Evolutionary conservation across 768 basidiomycete species (phyloP).

Genomic region (Coprinopsis marcescibilis): DNA sequence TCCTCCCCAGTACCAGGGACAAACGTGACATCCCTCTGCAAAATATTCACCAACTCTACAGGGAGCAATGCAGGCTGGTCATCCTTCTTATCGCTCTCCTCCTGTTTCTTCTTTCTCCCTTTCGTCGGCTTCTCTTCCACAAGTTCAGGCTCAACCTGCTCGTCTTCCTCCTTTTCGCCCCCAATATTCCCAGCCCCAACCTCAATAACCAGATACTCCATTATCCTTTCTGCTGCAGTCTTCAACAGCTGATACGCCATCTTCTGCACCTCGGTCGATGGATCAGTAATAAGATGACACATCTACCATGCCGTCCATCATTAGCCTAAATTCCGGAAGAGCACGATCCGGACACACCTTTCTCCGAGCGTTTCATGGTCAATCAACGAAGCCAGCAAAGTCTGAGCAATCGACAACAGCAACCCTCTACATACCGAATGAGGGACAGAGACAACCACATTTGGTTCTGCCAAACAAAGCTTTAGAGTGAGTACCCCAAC

Average conservation of each 20-base stretch:
- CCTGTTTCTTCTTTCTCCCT: conserved; percentile 10
- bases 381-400: conserved; percentile 57
- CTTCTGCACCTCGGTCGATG: conserved; percentile 59
- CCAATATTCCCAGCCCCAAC: conserved; percentile 73
- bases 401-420: conserved; percentile 61
- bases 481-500: neutral
- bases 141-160: too few relatives aligned
- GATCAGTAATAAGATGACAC: conserved; percentile 71
- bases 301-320: conserved; percentile 51
- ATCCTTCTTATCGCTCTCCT: too few relatives aligned
- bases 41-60: conserved; percentile 54
- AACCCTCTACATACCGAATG: conserved; percentile 62
- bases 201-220: conserved; percentile 83
- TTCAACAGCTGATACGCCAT: conserved; percentile 72
- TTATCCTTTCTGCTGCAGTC: conserved; percentile 64
- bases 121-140: conserved; percentile 4
- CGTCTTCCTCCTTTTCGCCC: conserved; percentile 33
- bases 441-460: conserved; percentile 40
- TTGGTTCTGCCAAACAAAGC: neutral
- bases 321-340: conserved; percentile 1
- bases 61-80: conserved; percentile 38
- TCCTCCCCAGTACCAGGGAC: conserved; percentile 32
- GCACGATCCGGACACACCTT: conserved; percentile 36
- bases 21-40: conserved; percentile 42
- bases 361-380: conserved; percentile 56